phyloP scores from a whole-genome alignment of 2,329 filamentous ascomycete genomes.

The Colletotrichum eremochloae region DNA sequence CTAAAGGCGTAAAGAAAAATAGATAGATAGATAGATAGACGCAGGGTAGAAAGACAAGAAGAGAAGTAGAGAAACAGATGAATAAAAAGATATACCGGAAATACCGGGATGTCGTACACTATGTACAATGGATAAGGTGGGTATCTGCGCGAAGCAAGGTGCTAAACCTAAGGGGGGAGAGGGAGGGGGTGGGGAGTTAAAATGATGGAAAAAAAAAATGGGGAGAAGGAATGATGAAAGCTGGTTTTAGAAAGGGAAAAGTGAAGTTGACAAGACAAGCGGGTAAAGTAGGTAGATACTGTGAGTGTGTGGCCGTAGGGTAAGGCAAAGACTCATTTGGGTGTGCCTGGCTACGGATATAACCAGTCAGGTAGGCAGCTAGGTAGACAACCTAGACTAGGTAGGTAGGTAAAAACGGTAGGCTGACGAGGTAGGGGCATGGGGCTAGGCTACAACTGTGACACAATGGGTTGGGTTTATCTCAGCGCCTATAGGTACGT shows the following conservation, averaged over 20 bases:
- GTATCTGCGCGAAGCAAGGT: neutral
- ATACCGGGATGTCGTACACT: neutral
- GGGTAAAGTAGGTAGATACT: neutral
- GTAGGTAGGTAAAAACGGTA: neutral
- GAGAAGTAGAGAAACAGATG: neutral
- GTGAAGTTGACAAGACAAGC: neutral
- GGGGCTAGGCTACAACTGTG: neutral
- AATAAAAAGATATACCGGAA: neutral
- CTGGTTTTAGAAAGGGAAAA: conserved; percentile 9
- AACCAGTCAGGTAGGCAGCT: conserved; percentile 4
- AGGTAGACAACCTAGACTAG: neutral
- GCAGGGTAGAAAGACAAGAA: too few species aligned
- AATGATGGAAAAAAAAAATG: neutral
- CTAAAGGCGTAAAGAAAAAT: too few species aligned
- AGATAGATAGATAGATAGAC: neutral
- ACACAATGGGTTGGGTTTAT: conserved; percentile 15
- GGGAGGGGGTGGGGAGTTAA: neutral
- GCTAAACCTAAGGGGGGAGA: neutral
- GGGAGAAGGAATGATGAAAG: neutral
- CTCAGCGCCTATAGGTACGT: conserved; percentile 5
- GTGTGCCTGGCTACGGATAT: neutral
- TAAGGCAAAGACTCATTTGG: conserved; percentile 32
- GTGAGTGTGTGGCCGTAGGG: neutral
- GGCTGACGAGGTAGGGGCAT: neutral
- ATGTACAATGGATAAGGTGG: neutral